Evolutionary conservation across 306 rosid genomes (phyloP).

Genomic region (Sphenostylis stenocarpa): DNA sequence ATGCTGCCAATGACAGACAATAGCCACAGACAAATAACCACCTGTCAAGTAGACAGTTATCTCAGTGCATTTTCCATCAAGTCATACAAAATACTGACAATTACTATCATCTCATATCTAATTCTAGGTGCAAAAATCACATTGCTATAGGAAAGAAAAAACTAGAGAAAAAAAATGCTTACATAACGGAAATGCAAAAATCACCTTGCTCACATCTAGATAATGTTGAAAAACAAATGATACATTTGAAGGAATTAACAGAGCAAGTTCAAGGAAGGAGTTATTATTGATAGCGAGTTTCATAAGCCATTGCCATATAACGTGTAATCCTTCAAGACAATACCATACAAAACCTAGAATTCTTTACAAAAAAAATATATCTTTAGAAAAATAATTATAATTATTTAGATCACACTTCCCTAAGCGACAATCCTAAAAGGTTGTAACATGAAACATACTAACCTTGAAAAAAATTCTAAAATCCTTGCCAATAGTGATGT

Average conservation of each 20-base stretch:
- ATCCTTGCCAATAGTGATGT: constrained; percentile 92
- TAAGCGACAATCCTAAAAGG: constrained; percentile 17
- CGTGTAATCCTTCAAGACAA: constrained; percentile 9
- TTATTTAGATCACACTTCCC: not conserved
- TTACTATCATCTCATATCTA: not conserved
- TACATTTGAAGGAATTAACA: not conserved
- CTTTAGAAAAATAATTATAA: constrained; percentile 1
- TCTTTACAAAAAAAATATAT: not conserved
- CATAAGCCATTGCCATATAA: not conserved
- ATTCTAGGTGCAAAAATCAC: not conserved
- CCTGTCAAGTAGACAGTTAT: constrained; percentile 56
- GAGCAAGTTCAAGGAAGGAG: not conserved
- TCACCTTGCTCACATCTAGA: no score
- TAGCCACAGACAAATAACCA: constrained; percentile 80
- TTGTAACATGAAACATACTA: constrained; percentile 27
- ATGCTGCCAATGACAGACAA: constrained; percentile 77
- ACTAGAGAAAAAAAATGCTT: not conserved
- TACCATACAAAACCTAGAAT: not conserved
- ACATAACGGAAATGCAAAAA: not conserved
- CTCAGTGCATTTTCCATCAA: not conserved
- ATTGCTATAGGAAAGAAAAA: not conserved
- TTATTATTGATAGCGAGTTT: not conserved
- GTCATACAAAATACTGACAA: not conserved
- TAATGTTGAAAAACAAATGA: not conserved
- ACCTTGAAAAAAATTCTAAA: constrained; percentile 89